These are phyloP conservation scores for Globisporangium alternatum DNA, from an alignment of 352 stramenopile genomes.

Conservation along the genomic window DNA sequence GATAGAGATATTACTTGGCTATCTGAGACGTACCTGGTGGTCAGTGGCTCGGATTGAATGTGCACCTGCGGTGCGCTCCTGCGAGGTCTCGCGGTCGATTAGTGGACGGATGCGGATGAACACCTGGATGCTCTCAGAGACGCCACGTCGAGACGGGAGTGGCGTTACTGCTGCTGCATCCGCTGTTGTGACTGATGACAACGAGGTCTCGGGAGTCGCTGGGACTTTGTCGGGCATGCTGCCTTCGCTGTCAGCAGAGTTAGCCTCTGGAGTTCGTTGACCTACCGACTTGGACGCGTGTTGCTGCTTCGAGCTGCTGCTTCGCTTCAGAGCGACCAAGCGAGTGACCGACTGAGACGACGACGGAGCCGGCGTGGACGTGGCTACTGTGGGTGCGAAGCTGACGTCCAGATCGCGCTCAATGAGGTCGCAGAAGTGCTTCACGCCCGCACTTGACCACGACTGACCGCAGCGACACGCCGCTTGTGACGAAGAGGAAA, in stretches of 20 bases:
- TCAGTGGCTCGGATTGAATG: slow-evolving; percentile 49
- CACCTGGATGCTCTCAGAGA: slow-evolving; percentile 79
- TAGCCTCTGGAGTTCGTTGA: background rate
- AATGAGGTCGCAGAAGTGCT: slow-evolving; percentile 70
- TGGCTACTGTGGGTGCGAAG: background rate
- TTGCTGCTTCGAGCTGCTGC: background rate
- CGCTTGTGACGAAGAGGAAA: background rate
- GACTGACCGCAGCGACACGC: slow-evolving; percentile 63
- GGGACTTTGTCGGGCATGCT: slow-evolving; percentile 10
- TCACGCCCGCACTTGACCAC: slow-evolving; percentile 56
- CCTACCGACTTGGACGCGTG: background rate
- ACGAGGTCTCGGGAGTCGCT: background rate
- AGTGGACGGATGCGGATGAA: slow-evolving; percentile 81
- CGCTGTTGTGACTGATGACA: background rate
- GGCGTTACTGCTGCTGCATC: background rate
- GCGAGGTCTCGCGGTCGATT: slow-evolving; percentile 60
- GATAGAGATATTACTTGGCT: background rate
- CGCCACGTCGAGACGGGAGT: slow-evolving; percentile 16
- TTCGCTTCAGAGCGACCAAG: background rate
- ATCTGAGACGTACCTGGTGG: slow-evolving; percentile 28
- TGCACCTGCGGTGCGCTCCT: slow-evolving; percentile 23
- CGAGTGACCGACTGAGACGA: slow-evolving; percentile 1
- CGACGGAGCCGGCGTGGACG: background rate
- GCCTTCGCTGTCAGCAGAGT: background rate
- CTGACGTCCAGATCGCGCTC: slow-evolving; percentile 13